Conservation (phyloP, 164 flowering plant genomes). For the Paratinospora sagittata region DNA sequence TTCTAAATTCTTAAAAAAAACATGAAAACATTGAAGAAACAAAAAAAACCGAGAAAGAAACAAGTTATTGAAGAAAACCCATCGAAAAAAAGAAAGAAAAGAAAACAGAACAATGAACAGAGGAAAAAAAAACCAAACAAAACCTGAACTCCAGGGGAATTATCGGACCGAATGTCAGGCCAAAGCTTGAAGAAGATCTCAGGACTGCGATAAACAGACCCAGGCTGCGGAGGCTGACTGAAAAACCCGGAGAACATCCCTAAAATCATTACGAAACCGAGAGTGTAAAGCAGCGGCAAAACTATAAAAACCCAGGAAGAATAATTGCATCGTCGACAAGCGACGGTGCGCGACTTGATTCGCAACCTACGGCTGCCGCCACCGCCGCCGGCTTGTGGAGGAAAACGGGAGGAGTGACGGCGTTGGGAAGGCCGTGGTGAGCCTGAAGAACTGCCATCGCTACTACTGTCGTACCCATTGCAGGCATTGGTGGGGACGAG, state of each 20-base stretch:
- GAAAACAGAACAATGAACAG: too few relatives aligned
- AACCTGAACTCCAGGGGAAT: conserved; percentile 61
- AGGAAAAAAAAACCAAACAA: too few relatives aligned
- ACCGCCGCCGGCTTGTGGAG: too few relatives aligned
- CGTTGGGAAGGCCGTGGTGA: too few relatives aligned
- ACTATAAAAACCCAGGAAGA: conserved; percentile 41
- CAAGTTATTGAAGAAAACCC: background rate
- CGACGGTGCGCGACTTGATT: too few relatives aligned
- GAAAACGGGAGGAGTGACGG: too few relatives aligned
- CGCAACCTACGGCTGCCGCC: too few relatives aligned
- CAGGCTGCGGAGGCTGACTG: conserved; percentile 42
- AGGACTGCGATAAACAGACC: conserved; percentile 68
- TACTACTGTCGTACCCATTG: too few relatives aligned
- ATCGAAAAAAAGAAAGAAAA: background rate
- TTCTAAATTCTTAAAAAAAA: background rate
- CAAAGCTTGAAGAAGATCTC: conserved; percentile 53
- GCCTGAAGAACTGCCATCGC: too few relatives aligned
- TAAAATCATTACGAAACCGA: conserved; percentile 47
- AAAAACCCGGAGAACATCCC: conserved; percentile 47
- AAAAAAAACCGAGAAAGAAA: background rate
- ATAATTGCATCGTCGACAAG: too few relatives aligned
- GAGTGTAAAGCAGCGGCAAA: conserved; percentile 45
- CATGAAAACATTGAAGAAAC: background rate
- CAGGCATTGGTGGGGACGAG: too few relatives aligned
- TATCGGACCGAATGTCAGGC: conserved; percentile 51